Percentiles rank a stretch among this genome's conserved stretches.
Evolutionary conservation across 2,329 filamentous ascomycete species (phyloP).

Genomic region (Ophiostoma sp.): DNA sequence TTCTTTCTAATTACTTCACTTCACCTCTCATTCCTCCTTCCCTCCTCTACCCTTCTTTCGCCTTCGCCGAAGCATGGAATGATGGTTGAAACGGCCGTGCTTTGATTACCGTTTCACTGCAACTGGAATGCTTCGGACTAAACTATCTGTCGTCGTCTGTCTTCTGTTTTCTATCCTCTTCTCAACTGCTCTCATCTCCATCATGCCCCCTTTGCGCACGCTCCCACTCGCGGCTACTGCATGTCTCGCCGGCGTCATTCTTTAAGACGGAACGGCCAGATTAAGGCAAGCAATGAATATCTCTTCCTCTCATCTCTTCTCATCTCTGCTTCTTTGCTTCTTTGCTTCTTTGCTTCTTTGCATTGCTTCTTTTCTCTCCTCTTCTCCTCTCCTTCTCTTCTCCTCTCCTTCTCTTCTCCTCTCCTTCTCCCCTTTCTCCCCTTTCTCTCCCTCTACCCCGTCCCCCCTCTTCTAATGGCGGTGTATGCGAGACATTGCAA

Average conservation of each 20-base stretch:
- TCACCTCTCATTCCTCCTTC: background rate
- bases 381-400: background rate
- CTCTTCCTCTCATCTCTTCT: background rate
- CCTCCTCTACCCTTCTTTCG: background rate
- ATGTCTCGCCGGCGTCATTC: slow-evolving; percentile 16
- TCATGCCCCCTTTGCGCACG: background rate
- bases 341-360: background rate
- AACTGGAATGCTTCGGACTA: background rate
- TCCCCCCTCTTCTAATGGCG: background rate
- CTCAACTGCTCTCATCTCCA: background rate
- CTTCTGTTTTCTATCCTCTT: background rate
- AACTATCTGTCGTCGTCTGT: background rate
- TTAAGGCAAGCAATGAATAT: slow-evolving; percentile 1
- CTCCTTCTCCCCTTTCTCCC: background rate
- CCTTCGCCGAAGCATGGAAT: background rate
- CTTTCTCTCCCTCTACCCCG: background rate
- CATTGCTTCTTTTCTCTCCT: background rate
- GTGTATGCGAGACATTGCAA: slow-evolving; percentile 6
- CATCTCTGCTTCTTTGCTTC: background rate
- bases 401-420: background rate
- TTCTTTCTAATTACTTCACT: background rate
- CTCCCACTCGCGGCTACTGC: slow-evolving; percentile 12
- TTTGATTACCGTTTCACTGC: background rate
- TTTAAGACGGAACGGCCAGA: background rate
- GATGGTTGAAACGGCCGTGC: background rate